A percentile compares a stretch with the other conserved stretches of the same genome.
Evolutionary conservation across 495 filamentous ascomycete species (phyloP).

Genomic region (Tuber magnatum): DNA sequence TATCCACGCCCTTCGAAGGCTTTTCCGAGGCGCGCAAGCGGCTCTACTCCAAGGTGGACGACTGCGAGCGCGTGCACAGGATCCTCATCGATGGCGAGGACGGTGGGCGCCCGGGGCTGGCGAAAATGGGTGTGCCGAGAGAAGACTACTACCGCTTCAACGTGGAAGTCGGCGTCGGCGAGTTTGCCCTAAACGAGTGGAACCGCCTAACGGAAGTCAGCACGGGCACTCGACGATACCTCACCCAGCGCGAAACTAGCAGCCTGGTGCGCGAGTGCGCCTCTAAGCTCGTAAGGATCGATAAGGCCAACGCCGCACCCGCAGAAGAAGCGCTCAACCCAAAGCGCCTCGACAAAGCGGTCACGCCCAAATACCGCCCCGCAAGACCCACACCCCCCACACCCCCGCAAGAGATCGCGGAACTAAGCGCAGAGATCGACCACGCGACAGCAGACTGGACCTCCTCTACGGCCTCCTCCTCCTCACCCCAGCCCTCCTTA

Average conservation of each 20-base stretch:
- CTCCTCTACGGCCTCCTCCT: neutral
- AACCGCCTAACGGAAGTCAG: conserved; percentile 84
- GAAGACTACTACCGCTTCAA: conserved; percentile 98
- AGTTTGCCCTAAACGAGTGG: conserved; percentile 99
- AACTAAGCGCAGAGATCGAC: neutral
- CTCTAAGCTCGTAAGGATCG: conserved; percentile 29
- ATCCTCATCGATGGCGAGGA: conserved; percentile 56
- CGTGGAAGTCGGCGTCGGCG: conserved; percentile 92
- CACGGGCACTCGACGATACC: conserved; percentile 78
- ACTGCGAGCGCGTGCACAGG: conserved; percentile 84
- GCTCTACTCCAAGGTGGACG: conserved; percentile 84
- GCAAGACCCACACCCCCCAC: neutral
- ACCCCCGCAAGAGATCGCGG: neutral
- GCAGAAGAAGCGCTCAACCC: neutral
- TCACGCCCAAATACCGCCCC: neutral
- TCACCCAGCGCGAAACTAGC: conserved; percentile 56
- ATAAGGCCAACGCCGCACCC: neutral
- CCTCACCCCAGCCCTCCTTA: neutral
- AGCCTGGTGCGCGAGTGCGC: conserved; percentile 34
- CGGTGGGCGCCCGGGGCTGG: conserved; percentile 55
- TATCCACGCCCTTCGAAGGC: conserved; percentile 61
- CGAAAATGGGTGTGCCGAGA: conserved; percentile 67
- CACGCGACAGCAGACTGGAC: neutral
- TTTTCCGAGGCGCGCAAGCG: conserved; percentile 82
- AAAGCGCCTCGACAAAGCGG: neutral